phyloP scores from a whole-genome alignment of 2,329 filamentous ascomycete genomes.

The Fusarium papillatum region DNA sequence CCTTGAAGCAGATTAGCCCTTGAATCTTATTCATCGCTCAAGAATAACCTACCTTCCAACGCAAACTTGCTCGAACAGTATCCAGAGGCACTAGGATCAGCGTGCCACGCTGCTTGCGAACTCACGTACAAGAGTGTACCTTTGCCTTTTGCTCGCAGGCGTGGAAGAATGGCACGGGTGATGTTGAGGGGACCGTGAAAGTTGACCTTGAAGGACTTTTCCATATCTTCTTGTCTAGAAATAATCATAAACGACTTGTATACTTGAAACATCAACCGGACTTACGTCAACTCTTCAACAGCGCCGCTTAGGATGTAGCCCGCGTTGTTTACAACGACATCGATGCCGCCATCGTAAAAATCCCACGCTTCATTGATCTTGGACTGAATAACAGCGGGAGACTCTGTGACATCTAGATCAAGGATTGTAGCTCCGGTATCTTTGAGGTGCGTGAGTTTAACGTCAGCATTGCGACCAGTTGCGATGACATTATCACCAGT shows the following conservation, averaged over 20 bases:
- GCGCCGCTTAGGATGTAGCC: constrained; percentile 47
- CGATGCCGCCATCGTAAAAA: constrained; percentile 45
- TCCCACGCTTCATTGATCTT: constrained; percentile 34
- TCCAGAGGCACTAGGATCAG: constrained; percentile 45
- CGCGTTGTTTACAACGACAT: constrained; percentile 56
- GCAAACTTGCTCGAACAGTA: constrained; percentile 51
- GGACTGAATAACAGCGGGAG: constrained; percentile 10
- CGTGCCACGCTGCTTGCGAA: constrained; percentile 51
- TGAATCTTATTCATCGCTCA: neutral
- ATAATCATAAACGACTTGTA: neutral
- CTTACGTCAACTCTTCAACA: constrained; percentile 43
- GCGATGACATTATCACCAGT: constrained; percentile 57
- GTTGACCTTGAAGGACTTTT: constrained; percentile 49
- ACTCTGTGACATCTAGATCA: constrained; percentile 29
- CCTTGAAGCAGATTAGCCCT: constrained; percentile 17
- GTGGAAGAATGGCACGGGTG: constrained; percentile 50
- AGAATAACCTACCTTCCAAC: constrained; percentile 42
- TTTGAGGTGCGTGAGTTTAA: constrained; percentile 50
- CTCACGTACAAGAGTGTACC: constrained; percentile 52
- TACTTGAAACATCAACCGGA: fast-evolving
- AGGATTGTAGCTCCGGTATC: constrained; percentile 35
- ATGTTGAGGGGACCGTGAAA: constrained; percentile 55
- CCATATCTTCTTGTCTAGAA: constrained; percentile 41
- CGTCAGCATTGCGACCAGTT: constrained; percentile 53
- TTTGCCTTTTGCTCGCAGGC: constrained; percentile 44